Evolutionary conservation across 1,284 basidiomycete species (phyloP).

Genomic region (Cerrena zonata): DNA sequence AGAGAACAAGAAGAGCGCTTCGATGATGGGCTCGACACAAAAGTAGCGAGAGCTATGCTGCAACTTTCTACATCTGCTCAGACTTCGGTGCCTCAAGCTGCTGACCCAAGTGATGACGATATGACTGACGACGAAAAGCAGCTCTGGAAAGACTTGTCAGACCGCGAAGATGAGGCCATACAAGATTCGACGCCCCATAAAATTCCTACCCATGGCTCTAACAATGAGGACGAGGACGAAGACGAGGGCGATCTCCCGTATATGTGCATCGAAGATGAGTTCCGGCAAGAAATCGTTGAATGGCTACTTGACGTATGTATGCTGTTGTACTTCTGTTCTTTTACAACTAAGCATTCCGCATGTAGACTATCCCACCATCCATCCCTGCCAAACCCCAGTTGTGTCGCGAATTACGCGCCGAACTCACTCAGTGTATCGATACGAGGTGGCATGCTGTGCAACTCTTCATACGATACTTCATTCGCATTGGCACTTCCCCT

Average conservation of each 20-base stretch:
- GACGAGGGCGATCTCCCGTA: neutral
- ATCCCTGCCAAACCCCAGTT: constrained; percentile 11
- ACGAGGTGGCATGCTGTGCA: constrained; percentile 58
- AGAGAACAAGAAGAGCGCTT: constrained; percentile 35
- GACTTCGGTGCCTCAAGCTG: neutral
- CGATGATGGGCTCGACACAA: constrained; percentile 25
- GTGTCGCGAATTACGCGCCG: constrained; percentile 41
- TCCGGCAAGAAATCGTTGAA: constrained; percentile 30
- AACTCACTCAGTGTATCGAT: constrained; percentile 45
- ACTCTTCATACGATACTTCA: constrained; percentile 49
- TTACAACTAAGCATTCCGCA: neutral
- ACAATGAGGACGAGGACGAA: neutral
- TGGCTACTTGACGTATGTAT: constrained; percentile 40
- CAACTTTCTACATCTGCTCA: neutral
- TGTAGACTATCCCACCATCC: constrained; percentile 22
- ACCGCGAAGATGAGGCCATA: neutral
- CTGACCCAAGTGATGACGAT: constrained; percentile 4
- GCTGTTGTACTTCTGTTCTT: constrained; percentile 1
- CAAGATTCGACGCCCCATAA: neutral
- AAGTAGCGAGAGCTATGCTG: constrained; percentile 4
- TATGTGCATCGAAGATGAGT: constrained; percentile 24
- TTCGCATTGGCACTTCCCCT: constrained; percentile 22
- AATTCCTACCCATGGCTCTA: neutral
- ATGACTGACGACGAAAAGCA: constrained; percentile 1
- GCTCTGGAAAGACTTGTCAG: constrained; percentile 2